A percentile compares a stretch with the other conserved stretches of the same genome.
Conservation (phyloP, 495 filamentous ascomycete species). For the Oleoguttula mirabilis region DNA sequence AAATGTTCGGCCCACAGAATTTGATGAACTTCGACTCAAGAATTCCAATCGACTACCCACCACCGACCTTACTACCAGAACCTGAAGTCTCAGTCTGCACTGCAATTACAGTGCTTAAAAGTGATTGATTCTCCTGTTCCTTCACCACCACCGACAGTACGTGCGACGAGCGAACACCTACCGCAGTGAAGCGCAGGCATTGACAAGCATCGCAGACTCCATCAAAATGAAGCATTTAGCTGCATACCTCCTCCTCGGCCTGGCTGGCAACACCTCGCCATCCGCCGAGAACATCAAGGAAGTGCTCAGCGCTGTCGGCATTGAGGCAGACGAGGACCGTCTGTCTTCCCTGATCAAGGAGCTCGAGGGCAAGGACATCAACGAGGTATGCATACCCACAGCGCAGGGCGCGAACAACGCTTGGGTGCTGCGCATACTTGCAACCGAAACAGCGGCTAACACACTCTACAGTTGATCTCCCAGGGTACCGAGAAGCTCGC, state of each 20-base stretch:
- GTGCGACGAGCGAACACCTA: too few relatives aligned
- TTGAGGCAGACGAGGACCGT: constrained; percentile 85
- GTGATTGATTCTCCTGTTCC: constrained; percentile 84
- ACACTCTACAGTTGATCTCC: constrained; percentile 62
- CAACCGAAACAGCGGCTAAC: too few relatives aligned
- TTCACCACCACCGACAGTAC: background rate
- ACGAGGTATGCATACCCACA: constrained; percentile 61
- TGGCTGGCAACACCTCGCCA: constrained; percentile 85
- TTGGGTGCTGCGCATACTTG: background rate
- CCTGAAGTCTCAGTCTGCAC: constrained; percentile 63
- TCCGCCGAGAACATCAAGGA: constrained; percentile 77
- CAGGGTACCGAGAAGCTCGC: constrained; percentile 89
- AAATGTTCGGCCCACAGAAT: too few relatives aligned
- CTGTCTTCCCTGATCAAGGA: constrained; percentile 74
- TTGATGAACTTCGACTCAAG: too few relatives aligned
- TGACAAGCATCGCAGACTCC: too few relatives aligned
- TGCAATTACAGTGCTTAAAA: constrained; percentile 66
- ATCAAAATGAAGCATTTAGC: constrained; percentile 99
- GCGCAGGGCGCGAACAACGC: background rate
- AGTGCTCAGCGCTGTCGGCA: constrained; percentile 88
- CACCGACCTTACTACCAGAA: constrained; percentile 1
- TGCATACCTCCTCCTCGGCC: constrained; percentile 91
- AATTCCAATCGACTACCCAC: background rate
- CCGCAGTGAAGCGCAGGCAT: too few relatives aligned
- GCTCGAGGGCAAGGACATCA: constrained; percentile 95